A percentile compares a stretch with the other conserved stretches of the same genome.
Evolutionary conservation across 768 basidiomycete species (phyloP).

Genomic region (Lepiota brunneoincarnata): DNA sequence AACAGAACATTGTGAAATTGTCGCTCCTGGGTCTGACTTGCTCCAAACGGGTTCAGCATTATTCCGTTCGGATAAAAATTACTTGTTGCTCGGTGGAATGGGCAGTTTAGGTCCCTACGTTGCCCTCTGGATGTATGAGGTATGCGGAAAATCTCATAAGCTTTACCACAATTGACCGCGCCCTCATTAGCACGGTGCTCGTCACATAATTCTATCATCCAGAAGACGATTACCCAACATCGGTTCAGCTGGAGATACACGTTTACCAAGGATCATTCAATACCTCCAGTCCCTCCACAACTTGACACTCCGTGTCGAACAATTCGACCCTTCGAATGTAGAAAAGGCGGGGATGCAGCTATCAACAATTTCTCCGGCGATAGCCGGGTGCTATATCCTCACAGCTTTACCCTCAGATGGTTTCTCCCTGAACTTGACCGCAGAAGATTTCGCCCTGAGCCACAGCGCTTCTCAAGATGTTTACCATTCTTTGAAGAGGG

Average conservation of each 20-base stretch:
- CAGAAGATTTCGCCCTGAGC: no score
- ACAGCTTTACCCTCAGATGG: no score
- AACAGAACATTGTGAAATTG: no score
- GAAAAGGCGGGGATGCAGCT: no score
- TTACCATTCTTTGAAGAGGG: slow-evolving; percentile 24
- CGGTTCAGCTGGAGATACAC: slow-evolving; percentile 19
- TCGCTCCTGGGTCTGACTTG: no score
- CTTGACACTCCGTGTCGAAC: no score
- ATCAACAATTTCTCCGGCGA: no score
- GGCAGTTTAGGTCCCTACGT: slow-evolving; percentile 34
- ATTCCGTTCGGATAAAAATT: slow-evolving; percentile 27
- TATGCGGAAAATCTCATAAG: slow-evolving; percentile 15
- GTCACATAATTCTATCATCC: slow-evolving; percentile 33
- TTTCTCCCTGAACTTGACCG: no score
- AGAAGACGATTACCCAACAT: slow-evolving; percentile 28
- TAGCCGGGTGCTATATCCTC: no score
- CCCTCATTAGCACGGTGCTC: slow-evolving; percentile 30
- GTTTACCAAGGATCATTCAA: slow-evolving; percentile 22
- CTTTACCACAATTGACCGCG: neutral
- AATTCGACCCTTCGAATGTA: no score
- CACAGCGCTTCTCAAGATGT: slow-evolving; percentile 19
- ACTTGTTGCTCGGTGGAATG: slow-evolving; percentile 38
- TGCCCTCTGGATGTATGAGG: slow-evolving; percentile 41
- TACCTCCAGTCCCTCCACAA: no score
- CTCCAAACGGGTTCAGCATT: slow-evolving; percentile 8